These are phyloP conservation scores for Cetradonia linearis DNA, from an alignment of 495 filamentous ascomycete genomes.

Conservation along the genomic window DNA sequence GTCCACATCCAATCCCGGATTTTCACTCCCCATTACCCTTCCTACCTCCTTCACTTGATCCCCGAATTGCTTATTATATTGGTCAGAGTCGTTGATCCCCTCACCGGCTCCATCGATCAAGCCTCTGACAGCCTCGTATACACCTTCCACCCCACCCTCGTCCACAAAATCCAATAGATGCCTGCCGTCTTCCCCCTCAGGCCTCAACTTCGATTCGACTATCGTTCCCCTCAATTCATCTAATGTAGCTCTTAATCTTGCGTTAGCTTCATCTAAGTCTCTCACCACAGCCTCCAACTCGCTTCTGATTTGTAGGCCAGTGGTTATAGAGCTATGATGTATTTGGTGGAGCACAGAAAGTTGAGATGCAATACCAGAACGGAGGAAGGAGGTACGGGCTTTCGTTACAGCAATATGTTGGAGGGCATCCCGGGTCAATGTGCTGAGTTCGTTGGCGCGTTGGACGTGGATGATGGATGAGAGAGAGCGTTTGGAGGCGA, in stretches of 20 bases:
- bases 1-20: constrained; percentile 6
- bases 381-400: constrained; percentile 69
- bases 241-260: constrained; percentile 60
- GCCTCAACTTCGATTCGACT: constrained; percentile 66
- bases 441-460: constrained; percentile 81
- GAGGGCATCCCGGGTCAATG: constrained; percentile 58
- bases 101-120: constrained; percentile 50
- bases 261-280: constrained; percentile 64
- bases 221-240: constrained; percentile 55
- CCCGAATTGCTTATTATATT: constrained; percentile 39
- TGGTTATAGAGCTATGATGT: constrained; percentile 36
- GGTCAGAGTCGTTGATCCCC: constrained; percentile 45
- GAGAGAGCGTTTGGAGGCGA: constrained; percentile 82
- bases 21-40: constrained; percentile 10
- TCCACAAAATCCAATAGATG: constrained; percentile 87
- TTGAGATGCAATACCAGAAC: constrained; percentile 62
- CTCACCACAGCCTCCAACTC: constrained; percentile 57
- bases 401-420: constrained; percentile 70
- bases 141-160: constrained; percentile 59
- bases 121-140: constrained; percentile 54
- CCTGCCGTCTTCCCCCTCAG: constrained; percentile 53
- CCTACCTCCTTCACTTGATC: constrained; percentile 55
- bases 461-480: constrained; percentile 76
- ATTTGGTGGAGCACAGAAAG: constrained; percentile 57
- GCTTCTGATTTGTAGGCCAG: constrained; percentile 32